Evolutionary conservation across 345 rosid genomes (phyloP).

Genomic region (Aquilaria yunnanensis): DNA sequence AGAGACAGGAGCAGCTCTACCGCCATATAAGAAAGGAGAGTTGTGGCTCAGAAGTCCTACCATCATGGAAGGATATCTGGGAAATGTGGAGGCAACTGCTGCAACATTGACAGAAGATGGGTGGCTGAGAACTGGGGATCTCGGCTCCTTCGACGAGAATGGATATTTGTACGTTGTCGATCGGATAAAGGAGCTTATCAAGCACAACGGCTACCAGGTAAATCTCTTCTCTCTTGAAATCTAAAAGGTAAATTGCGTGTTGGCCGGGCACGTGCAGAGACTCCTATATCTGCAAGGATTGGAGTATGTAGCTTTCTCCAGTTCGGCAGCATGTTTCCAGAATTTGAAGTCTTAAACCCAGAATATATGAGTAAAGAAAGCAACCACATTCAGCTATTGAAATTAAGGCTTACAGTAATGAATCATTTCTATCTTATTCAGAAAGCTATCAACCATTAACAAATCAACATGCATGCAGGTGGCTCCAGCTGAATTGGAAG

Average conservation of each 20-base stretch:
- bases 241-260: too few species aligned
- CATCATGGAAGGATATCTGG: conserved; percentile 44
- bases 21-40: conserved; percentile 41
- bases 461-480: conserved; percentile 27
- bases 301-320: too few species aligned
- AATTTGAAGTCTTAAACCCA: too few species aligned
- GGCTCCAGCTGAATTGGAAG: conserved; percentile 68
- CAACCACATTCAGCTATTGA: too few species aligned
- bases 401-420: too few species aligned
- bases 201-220: conserved; percentile 68
- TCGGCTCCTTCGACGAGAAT: conserved; percentile 45
- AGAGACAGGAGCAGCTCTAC: conserved; percentile 32
- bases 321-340: too few species aligned
- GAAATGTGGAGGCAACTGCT: conserved; percentile 43
- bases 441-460: too few species aligned
- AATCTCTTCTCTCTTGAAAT: too few species aligned
- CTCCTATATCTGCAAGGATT: too few species aligned
- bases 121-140: conserved; percentile 66
- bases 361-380: too few species aligned
- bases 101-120: conserved; percentile 38
- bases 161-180: conserved; percentile 52
- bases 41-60: conserved; percentile 46
- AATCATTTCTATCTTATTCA: too few species aligned
- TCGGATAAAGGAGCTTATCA: conserved; percentile 66
- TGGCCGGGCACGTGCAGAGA: too few species aligned